Percentiles rank a stretch among this genome's conserved stretches.
phyloP scores from a whole-genome alignment of 768 basidiomycete genomes.

The Calvatia gigantea region DNA sequence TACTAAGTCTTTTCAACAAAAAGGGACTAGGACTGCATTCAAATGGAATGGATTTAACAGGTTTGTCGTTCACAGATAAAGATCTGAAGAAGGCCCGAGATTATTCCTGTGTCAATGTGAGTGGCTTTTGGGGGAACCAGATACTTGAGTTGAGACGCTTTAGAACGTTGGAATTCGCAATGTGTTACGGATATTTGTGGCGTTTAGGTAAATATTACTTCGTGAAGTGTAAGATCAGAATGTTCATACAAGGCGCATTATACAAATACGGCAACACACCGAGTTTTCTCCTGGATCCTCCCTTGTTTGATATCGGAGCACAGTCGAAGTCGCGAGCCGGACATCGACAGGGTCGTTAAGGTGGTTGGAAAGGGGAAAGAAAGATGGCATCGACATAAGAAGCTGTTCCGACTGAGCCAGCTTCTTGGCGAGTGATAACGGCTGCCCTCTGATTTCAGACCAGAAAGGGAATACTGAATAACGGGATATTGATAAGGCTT shows the following conservation, averaged over 20 bases:
- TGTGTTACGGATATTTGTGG: background rate
- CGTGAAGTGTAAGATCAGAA: background rate
- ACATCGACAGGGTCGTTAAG: background rate
- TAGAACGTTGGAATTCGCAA: background rate
- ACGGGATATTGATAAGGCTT: background rate
- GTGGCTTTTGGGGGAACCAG: background rate
- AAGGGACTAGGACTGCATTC: background rate
- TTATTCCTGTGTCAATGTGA: conserved; percentile 1
- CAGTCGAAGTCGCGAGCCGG: background rate
- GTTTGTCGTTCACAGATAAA: background rate
- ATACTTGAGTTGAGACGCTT: background rate
- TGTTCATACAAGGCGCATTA: background rate
- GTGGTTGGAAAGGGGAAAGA: background rate
- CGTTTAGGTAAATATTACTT: background rate
- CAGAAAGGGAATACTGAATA: no score
- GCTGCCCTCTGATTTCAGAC: no score
- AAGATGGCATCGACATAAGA: no score
- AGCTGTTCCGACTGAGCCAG: no score
- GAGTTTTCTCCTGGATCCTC: conserved; percentile 8
- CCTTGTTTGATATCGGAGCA: background rate
- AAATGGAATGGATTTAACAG: background rate
- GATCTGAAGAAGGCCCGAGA: conserved; percentile 10
- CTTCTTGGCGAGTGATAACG: no score
- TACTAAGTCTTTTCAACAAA: background rate
- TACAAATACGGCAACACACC: background rate